Conservation (phyloP, 495 filamentous ascomycete genomes). For the Pyrenopolyporus hunteri region DNA sequence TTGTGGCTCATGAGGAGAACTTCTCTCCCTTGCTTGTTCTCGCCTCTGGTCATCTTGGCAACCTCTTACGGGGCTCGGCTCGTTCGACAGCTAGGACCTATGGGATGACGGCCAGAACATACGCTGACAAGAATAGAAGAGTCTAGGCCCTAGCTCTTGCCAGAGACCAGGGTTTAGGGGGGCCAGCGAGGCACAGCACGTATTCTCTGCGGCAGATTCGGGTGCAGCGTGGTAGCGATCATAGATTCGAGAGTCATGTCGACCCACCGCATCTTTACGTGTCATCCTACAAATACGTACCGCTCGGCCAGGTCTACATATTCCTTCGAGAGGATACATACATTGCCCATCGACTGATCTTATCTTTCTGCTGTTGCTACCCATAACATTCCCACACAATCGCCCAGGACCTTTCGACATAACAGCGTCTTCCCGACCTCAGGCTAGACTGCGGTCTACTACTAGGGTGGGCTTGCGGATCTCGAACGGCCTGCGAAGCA, state of each 20-base stretch:
- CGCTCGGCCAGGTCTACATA: conserved; percentile 23
- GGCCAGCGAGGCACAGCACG: conserved; percentile 3
- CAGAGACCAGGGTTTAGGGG: conserved; percentile 1
- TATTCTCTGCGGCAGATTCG: conserved; percentile 19
- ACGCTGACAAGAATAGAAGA: conserved; percentile 19
- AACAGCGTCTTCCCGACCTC: conserved; percentile 1
- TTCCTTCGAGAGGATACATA: neutral
- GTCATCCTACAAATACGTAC: conserved; percentile 31
- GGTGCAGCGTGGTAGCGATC: conserved; percentile 25
- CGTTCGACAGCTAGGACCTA: no score
- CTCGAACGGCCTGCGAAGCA: neutral
- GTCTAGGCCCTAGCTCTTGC: conserved; percentile 18
- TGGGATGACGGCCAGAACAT: conserved; percentile 13
- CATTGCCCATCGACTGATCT: conserved; percentile 5
- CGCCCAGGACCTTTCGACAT: conserved; percentile 5
- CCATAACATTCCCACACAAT: conserved; percentile 7
- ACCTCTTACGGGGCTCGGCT: conserved; percentile 14
- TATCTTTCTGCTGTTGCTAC: conserved; percentile 18
- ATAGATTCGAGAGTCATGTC: conserved; percentile 7
- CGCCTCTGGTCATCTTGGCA: conserved; percentile 28
- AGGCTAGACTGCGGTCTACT: conserved; percentile 2
- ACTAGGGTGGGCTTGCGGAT: neutral
- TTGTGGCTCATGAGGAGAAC: conserved; percentile 19
- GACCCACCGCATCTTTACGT: conserved; percentile 16
- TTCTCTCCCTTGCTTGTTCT: conserved; percentile 9